Base-by-base conservation (phyloP, 805 yeast genomes). In the Saccharomycopsis sp. region DNA sequence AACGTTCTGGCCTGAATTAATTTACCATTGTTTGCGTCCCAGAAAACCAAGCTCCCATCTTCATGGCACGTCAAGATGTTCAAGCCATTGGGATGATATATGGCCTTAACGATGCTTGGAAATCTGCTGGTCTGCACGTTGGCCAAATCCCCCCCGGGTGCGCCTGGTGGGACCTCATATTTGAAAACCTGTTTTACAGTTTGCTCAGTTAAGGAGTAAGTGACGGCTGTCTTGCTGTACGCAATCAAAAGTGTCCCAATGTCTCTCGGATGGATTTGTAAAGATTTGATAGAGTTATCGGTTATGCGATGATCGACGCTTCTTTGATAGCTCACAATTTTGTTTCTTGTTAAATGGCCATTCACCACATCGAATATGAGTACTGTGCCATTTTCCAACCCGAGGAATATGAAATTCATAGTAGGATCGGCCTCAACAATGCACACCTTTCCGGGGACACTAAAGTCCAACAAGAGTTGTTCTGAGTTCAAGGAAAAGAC, bases 21-120 rank as follows among this genome's bases (percentile, higher is more conserved):
- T 12, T 74, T 73, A 0, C 94, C 96, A 27, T 77, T 77, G 23
- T 76, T 69, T 1, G 85, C 81, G 58, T 92, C 98, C 96, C 97
- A 92, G 54, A 92, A 92, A 1, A 76, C 95, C 27, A 92, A 53
- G 0, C 94, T 73, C 40, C 89, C 89, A 53, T 88, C 95, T 17
- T 65, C 77, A 58, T 89, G 94, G 2, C 76, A 70, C 0, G 95
- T 79, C 16, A 83, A 69, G 3, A 85, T 62, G 55, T 88, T 94
- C 34, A 87, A 69, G 0, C 97, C 96, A 54, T 86, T 86, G 2
- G 99, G 98, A 58, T 89, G 96, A 74, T 84, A 92, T 25, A 74
- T 64, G 0, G 95, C 78, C 37, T 77, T 62, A 1, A 62, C 43
- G 0, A 68, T 51, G 17, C 53, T 56, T 2, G 78, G 77, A n/a